Conservation (phyloP, 2,329 filamentous ascomycete species). For the Biscogniauxia mediterranea region DNA sequence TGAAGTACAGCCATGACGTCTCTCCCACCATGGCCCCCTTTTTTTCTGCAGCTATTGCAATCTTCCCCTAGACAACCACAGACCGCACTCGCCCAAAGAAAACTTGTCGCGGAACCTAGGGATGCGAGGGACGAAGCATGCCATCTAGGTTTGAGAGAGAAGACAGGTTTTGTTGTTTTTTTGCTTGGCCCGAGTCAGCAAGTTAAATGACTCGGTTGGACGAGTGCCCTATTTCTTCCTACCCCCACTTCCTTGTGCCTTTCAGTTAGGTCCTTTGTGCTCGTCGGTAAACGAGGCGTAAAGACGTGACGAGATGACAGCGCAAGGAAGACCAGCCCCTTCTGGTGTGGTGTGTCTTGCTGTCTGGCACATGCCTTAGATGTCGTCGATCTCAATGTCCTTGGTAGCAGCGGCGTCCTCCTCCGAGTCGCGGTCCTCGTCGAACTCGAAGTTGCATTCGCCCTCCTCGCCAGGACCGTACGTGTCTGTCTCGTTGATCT, state of each 20-base stretch:
- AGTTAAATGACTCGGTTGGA: constrained; percentile 6
- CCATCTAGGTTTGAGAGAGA: constrained; percentile 45
- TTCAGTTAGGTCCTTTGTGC: neutral
- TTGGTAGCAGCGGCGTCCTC: constrained; percentile 51
- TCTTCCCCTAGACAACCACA: constrained; percentile 7
- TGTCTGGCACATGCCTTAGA: constrained; percentile 52
- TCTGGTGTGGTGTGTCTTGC: too few relatives aligned
- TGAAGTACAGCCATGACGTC: constrained; percentile 50
- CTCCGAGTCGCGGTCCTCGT: constrained; percentile 77
- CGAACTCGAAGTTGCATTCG: constrained; percentile 98
- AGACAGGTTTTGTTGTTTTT: constrained; percentile 53
- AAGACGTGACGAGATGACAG: too few relatives aligned
- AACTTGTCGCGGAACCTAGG: constrained; percentile 44
- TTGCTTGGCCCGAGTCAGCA: constrained; percentile 18
- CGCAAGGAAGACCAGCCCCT: too few relatives aligned
- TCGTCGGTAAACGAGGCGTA: too few relatives aligned
- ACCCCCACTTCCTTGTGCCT: neutral
- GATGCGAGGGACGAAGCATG: neutral
- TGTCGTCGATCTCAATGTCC: constrained; percentile 93
- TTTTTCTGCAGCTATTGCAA: constrained; percentile 18
- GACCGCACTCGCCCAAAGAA: constrained; percentile 33
- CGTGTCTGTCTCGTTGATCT: constrained; percentile 99
- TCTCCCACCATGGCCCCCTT: constrained; percentile 54
- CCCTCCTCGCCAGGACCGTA: constrained; percentile 90
- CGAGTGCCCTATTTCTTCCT: neutral